phyloP scores from a whole-genome alignment of 2,329 filamentous ascomycete species.

The Neopestalotiopsis sp. region DNA sequence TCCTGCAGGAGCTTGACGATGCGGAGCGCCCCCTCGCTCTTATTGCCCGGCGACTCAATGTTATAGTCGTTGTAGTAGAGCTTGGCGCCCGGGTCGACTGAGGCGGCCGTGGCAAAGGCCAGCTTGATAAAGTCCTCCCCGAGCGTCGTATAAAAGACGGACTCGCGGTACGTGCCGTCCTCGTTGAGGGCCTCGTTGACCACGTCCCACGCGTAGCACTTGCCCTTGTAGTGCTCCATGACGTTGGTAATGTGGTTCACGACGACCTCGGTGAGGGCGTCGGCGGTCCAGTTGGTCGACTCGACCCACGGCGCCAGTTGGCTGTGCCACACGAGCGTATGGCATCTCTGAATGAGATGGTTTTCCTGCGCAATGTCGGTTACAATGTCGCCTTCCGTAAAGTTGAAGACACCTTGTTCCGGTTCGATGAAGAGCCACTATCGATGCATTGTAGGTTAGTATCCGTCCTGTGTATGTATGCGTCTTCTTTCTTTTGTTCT shows the following conservation, averaged over 20 bases:
- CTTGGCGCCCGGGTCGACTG: conserved; percentile 53
- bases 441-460: conserved; percentile 12
- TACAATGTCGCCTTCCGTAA: conserved; percentile 59
- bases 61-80: conserved; percentile 68
- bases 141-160: conserved; percentile 55
- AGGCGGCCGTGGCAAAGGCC: conserved; percentile 54
- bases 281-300: conserved; percentile 53
- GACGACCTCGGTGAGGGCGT: conserved; percentile 53
- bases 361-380: conserved; percentile 46
- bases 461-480: too few relatives aligned
- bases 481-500: too few relatives aligned
- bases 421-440: conserved; percentile 66
- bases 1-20: conserved; percentile 41
- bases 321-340: conserved; percentile 53
- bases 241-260: conserved; percentile 57
- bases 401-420: conserved; percentile 62
- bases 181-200: conserved; percentile 63
- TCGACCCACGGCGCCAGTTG: conserved; percentile 58
- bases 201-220: conserved; percentile 62
- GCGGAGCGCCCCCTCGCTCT: conserved; percentile 38
- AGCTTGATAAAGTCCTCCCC: conserved; percentile 57
- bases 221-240: conserved; percentile 50
- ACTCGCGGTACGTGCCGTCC: conserved; percentile 52
- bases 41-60: conserved; percentile 47
- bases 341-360: conserved; percentile 60